Evolutionary conservation across 2,329 filamentous ascomycete genomes (phyloP), one percentile per base, ranked within the genome.

Genomic region (Colletotrichum sp.): DNA sequence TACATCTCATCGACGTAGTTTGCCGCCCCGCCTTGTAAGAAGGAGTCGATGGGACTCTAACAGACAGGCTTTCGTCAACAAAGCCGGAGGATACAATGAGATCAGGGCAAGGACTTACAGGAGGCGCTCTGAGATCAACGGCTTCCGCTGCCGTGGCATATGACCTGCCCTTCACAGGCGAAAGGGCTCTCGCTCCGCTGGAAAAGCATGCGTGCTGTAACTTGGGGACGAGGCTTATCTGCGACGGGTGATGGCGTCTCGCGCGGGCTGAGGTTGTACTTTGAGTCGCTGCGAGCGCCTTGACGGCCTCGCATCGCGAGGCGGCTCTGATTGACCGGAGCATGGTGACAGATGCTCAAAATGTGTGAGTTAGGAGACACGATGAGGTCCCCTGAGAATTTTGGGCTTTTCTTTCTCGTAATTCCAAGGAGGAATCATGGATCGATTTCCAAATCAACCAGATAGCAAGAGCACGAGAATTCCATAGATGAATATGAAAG

Each of bases 1-100:
- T 99, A 99, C 97, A 99, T 99, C 89, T 98, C 97, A 86, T 99
- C 97, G 84, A 99, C 95, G 88, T 99, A 99, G 88, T 98, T 98
- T 86, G 97, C 97, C 76, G 96, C 96, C 89, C 95, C 98, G 80
- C 97, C 97, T 78, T 96, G 95, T 75, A 99, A 91, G 90, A 99
- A 99, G 87, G 93, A 98, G 87, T 99, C 97, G n/a, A 69, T 49
- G 0, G 71, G 52, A 9, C 28, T 69, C 64, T 72, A 1, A 8
- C 8, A 39, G 1, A 39, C 16, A 6, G 24, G 1, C 2, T 21
- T 15, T 0, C 1, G 18, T 62, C 28, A 32, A 12, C 9, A 12
- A 32, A 32, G 30, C 30, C 30, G 30, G 30, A 30, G 0, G 30
- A 30, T 9, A 10, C 9, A 30, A 30, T 10, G 9, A 30, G 28